Percentiles rank a stretch among this genome's conserved stretches.
These are phyloP conservation scores for Hymenoscyphus repandus DNA, from an alignment of 2,329 filamentous ascomycete genomes.

Conservation along the genomic window DNA sequence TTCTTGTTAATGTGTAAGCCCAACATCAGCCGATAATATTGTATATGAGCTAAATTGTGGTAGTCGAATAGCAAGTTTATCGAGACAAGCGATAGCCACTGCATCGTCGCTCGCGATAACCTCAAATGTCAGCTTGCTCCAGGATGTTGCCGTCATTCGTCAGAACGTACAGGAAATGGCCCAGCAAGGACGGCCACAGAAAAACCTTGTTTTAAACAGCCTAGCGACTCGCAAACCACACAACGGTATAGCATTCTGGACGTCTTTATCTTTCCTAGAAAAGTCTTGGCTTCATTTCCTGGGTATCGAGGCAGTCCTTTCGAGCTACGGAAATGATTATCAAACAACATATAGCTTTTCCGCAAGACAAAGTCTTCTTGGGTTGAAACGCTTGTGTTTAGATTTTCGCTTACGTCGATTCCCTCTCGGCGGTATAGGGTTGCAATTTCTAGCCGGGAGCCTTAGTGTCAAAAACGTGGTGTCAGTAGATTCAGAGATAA, in stretches of 20 bases:
- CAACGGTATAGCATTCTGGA: background rate
- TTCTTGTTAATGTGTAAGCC: background rate
- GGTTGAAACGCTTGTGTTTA: background rate
- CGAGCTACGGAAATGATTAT: constrained; percentile 3
- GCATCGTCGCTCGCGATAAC: background rate
- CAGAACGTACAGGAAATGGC: background rate
- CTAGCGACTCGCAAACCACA: background rate
- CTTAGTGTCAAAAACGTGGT: background rate
- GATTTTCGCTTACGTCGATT: background rate
- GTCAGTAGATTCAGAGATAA: constrained; percentile 5
- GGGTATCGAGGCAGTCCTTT: background rate
- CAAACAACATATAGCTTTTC: constrained; percentile 1
- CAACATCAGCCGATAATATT: background rate
- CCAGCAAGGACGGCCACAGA: background rate
- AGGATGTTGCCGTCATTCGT: background rate
- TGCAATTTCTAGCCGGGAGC: background rate
- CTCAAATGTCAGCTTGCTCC: background rate
- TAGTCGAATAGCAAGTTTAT: background rate
- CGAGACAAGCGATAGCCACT: background rate
- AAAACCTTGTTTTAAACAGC: background rate
- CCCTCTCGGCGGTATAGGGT: background rate
- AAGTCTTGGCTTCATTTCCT: background rate
- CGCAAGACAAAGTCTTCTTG: background rate
- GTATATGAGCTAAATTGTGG: background rate
- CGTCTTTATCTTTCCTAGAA: background rate